Evolutionary conservation across 257 asterid species (phyloP).

Genomic region (Solanum ossicruentum): DNA sequence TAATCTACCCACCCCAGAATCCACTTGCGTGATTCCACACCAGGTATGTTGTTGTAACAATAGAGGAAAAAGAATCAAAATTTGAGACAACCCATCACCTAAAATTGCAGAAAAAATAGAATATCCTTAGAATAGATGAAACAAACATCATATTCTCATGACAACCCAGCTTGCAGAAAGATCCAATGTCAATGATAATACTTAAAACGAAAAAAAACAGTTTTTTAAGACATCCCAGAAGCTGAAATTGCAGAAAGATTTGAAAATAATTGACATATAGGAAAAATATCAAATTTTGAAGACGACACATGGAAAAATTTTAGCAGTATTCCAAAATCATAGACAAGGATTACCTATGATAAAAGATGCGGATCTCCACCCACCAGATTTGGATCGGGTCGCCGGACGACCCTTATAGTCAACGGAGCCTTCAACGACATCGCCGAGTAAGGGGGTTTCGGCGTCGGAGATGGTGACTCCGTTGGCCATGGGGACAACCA

Average conservation of each 20-base stretch:
- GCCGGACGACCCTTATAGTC: conserved; percentile 16
- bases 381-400: conserved; percentile 15
- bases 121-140: not conserved
- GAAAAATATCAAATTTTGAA: not conserved
- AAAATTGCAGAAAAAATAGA: not conserved
- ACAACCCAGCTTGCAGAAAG: not conserved
- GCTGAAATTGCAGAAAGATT: not conserved
- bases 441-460: conserved; percentile 4
- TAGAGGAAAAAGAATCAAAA: not conserved
- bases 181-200: not conserved
- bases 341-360: conserved; percentile 11
- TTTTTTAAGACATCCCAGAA: not conserved
- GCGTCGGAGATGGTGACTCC: not conserved
- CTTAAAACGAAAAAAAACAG: too few species aligned
- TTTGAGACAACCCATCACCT: not conserved
- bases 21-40: too few species aligned
- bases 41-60: too few species aligned
- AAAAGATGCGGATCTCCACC: conserved; percentile 28
- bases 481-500: not conserved
- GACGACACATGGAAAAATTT: too few species aligned
- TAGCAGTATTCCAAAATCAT: not conserved
- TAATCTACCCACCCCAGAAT: too few species aligned
- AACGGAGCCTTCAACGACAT: conserved; percentile 10
- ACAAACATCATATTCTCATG: not conserved
- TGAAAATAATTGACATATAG: not conserved